These are phyloP conservation scores for Plectranthus barbatus DNA, from an alignment of 257 asterid species.

Conservation along the genomic window DNA sequence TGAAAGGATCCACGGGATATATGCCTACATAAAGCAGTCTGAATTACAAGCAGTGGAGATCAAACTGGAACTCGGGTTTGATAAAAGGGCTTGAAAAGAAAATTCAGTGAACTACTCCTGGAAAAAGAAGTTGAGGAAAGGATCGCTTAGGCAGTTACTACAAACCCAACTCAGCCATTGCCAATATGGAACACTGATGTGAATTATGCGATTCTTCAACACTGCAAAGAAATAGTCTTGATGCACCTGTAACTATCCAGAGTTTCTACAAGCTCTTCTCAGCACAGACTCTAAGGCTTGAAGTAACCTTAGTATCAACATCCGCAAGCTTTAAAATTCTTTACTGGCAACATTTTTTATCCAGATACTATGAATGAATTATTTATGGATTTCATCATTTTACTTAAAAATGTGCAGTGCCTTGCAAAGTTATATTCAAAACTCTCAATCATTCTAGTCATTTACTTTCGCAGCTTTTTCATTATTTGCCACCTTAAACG, in stretches of 20 bases:
- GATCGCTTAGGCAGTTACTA: neutral
- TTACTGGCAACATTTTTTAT: neutral
- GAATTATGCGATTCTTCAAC: neutral
- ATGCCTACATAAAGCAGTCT: neutral
- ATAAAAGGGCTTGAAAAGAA: neutral
- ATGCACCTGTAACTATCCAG: neutral
- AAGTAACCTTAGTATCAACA: neutral
- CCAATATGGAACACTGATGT: neutral
- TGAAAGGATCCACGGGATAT: neutral
- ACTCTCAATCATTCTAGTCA: neutral
- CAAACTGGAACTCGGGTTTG: neutral
- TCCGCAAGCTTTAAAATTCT: neutral
- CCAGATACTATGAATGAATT: neutral
- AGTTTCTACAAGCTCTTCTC: neutral
- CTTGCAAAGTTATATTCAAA: neutral
- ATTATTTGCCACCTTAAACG: neutral
- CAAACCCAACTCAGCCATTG: neutral
- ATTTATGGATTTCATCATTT: neutral
- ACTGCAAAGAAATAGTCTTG: neutral
- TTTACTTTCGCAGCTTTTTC: neutral
- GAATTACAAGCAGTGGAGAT: neutral
- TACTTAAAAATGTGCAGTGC: neutral
- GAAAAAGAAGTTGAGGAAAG: neutral
- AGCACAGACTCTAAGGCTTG: neutral
- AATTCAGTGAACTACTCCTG: neutral